Percentiles rank a stretch among this genome's conserved stretches.
Evolutionary conservation across 441 rosid species (phyloP).

Genomic region (Theobroma grandiflorum): DNA sequence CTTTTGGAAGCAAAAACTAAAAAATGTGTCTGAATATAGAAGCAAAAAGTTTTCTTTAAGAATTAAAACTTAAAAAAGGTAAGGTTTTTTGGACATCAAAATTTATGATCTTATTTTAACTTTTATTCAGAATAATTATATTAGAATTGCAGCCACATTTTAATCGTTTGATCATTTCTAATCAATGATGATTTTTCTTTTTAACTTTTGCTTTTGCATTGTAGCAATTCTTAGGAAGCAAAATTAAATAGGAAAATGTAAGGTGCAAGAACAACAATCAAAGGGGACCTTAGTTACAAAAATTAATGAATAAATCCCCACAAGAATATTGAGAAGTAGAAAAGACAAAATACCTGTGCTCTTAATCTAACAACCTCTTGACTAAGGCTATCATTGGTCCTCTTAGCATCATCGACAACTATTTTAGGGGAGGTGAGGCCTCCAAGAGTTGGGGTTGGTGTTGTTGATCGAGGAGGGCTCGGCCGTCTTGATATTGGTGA

Average conservation of each 20-base stretch:
- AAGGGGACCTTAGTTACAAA: not conserved
- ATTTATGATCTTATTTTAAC: not conserved
- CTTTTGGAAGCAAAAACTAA: not conserved
- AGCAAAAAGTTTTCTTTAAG: not conserved
- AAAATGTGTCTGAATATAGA: not conserved
- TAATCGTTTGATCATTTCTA: not conserved
- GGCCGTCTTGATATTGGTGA: constrained; percentile 93
- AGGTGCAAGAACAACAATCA: not conserved
- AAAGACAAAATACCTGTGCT: constrained; percentile 65
- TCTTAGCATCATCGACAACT: constrained; percentile 70
- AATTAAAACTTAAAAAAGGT: not conserved
- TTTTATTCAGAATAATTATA: constrained; percentile 4
- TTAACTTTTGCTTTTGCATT: not conserved
- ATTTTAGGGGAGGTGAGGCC: constrained; percentile 84
- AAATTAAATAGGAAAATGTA: not conserved
- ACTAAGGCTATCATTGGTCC: constrained; percentile 72
- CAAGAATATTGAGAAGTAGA: constrained; percentile 9
- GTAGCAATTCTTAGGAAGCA: not conserved
- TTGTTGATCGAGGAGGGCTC: constrained; percentile 96
- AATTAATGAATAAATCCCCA: not conserved
- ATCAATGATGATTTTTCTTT: not conserved
- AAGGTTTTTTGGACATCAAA: not conserved
- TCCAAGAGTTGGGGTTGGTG: constrained; percentile 91
- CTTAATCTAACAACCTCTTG: constrained; percentile 87
- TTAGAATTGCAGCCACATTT: not conserved